Evolutionary conservation across 176 grass and related monocot genomes (phyloP), one percentile per base, ranked within the genome.

Genomic region (Oryza australiensis): DNA sequence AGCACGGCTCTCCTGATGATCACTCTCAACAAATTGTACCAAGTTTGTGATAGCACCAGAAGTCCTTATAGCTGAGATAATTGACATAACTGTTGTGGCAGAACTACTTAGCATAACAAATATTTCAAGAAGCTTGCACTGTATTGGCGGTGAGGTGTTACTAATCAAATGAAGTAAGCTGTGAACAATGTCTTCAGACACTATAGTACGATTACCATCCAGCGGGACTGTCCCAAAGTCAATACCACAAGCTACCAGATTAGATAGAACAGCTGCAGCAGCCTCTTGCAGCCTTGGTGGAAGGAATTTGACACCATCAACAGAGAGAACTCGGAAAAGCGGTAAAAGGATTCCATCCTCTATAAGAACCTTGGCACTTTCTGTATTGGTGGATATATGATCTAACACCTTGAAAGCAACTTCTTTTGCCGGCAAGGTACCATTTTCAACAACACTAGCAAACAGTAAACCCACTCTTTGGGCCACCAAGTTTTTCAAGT

Each of bases 131-230:
- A 94, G 89, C 27, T 91, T 94, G 81, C 70, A 91, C 77, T 94
- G 88, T 79, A 91, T 89, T 76, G 86, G 68, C 22, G 92, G 92
- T 12, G 89, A 90, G 7, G 89, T 94, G 59, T 91, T 94, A 72
- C 87, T 91, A 40, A 94, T 87, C 59, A 94, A 82, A 87, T 91
- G 92, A 75, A 94, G 87, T n/a, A 94, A 70, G 62, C 78, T 87
- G 78, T 94, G 86, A 26, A 91, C 84, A 35, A 84, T 87, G 42
- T 87, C 90, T 89, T 92, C 89, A 77, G 89, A 92, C 13, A 94
- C 87, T 69, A 94, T 75, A 22, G 84, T 94, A 57, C 48, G 80
- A 60, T 80, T 70, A n/a, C 78, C 84, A 33, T 91, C 80, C 53
- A 94, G 70, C 51, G 68, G 46, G 12, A 94, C 43, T 27, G 73